A percentile compares a stretch with the other conserved stretches of the same genome.
Evolutionary conservation across 768 basidiomycete genomes (phyloP).

Genomic region (Leucosporidium yakuticum): DNA sequence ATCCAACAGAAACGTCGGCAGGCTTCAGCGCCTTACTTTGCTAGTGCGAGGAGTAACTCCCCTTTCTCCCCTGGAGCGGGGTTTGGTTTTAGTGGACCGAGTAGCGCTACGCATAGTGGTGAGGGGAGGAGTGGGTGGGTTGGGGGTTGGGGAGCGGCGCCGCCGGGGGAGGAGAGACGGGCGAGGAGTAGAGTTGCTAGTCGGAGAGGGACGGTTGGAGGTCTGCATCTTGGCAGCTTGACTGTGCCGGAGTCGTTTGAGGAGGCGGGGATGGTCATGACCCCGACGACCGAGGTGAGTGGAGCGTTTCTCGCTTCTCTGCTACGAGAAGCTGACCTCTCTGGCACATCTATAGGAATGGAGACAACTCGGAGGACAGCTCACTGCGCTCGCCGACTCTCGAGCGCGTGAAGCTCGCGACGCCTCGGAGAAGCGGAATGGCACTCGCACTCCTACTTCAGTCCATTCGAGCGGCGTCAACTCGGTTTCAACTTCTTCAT

Average conservation of each 20-base stretch:
- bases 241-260: background rate
- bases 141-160: background rate
- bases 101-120: background rate
- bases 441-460: background rate
- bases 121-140: background rate
- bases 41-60: slow-evolving; percentile 13
- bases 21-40: slow-evolving; percentile 31
- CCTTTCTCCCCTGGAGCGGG: slow-evolving; percentile 13
- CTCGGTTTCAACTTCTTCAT: slow-evolving; percentile 3
- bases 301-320: background rate
- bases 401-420: slow-evolving; percentile 1
- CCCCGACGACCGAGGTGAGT: slow-evolving; percentile 36
- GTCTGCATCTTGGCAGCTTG: background rate
- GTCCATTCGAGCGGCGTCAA: background rate
- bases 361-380: slow-evolving; percentile 30
- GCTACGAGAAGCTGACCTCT: background rate
- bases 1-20: slow-evolving; percentile 33
- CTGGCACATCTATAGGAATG: slow-evolving; percentile 19
- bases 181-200: slow-evolving; percentile 9
- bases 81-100: background rate
- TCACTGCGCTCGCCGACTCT: slow-evolving; percentile 20
- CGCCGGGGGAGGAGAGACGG: background rate
- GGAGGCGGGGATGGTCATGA: slow-evolving; percentile 33
- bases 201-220: background rate
- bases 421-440: background rate